phyloP scores from a whole-genome alignment of 441 rosid genomes.

The Pelargonium australe region DNA sequence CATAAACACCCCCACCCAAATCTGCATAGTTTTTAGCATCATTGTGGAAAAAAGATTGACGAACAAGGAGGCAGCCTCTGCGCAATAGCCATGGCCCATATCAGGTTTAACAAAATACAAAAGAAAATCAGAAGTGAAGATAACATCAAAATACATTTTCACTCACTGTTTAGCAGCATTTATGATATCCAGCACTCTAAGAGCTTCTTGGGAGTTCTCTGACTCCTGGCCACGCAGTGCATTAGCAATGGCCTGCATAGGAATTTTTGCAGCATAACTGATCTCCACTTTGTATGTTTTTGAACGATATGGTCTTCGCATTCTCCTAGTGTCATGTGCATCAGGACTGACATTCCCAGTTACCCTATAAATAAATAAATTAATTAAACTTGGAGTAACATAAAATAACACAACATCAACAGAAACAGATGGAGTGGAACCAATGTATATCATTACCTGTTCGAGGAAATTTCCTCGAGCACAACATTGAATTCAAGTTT shows the following conservation, averaged over 20 bases:
- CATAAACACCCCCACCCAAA: slow-evolving; percentile 57
- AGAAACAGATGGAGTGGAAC: no score
- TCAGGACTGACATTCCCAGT: slow-evolving; percentile 42
- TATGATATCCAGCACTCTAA: slow-evolving; percentile 51
- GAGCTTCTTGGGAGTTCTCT: slow-evolving; percentile 55
- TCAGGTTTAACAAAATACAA: background rate
- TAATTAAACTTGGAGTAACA: background rate
- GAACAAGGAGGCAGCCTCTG: slow-evolving; percentile 69
- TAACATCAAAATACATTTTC: background rate
- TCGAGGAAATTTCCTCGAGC: slow-evolving; percentile 41
- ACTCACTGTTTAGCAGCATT: slow-evolving; percentile 58
- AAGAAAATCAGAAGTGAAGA: background rate
- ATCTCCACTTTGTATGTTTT: slow-evolving; percentile 46
- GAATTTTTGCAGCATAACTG: slow-evolving; percentile 53
- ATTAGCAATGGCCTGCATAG: slow-evolving; percentile 53
- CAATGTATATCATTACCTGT: slow-evolving; percentile 23
- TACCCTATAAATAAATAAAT: slow-evolving; percentile 23
- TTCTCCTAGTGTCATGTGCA: slow-evolving; percentile 29
- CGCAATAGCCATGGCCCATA: background rate
- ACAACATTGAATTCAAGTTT: slow-evolving; percentile 49
- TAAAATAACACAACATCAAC: no score
- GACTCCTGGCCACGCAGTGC: slow-evolving; percentile 55
- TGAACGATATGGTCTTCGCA: slow-evolving; percentile 38
- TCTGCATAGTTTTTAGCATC: slow-evolving; percentile 40
- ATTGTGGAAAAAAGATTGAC: slow-evolving; percentile 54